Conservation (phyloP, 2,329 filamentous ascomycete species). For the Gnomoniopsis smithogilvyi region DNA sequence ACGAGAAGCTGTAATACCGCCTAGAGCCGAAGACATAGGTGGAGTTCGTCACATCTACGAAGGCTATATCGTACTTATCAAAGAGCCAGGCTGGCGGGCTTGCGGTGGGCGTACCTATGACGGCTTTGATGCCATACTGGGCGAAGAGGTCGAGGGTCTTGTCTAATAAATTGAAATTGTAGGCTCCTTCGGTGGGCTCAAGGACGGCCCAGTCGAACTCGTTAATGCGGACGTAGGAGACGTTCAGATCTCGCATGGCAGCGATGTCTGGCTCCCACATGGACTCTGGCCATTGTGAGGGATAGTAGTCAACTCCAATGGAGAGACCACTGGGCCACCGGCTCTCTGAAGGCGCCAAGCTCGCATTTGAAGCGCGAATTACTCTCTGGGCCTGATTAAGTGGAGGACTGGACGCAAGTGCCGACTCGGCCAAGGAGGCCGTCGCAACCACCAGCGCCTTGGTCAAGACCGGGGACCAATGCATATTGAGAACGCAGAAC, state of each 20-base stretch:
- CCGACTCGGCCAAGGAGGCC: conserved; percentile 4
- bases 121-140: conserved; percentile 21
- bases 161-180: conserved; percentile 23
- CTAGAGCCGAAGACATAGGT: conserved; percentile 22
- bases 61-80: conserved; percentile 20
- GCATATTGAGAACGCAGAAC: background rate
- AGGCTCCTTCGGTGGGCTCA: conserved; percentile 20
- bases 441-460: background rate
- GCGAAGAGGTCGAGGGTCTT: conserved; percentile 19
- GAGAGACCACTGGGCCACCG: conserved; percentile 22
- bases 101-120: conserved; percentile 23
- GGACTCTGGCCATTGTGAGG: conserved; percentile 22
- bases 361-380: background rate
- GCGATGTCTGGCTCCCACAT: conserved; percentile 22
- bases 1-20: conserved; percentile 24
- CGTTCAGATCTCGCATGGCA: conserved; percentile 20
- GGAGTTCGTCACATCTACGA: conserved; percentile 23
- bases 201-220: conserved; percentile 23
- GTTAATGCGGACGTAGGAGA: conserved; percentile 22
- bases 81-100: conserved; percentile 21
- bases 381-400: background rate
- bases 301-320: conserved; percentile 23
- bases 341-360: conserved; percentile 7
- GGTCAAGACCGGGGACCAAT: background rate
- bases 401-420: background rate